phyloP scores from a whole-genome alignment of 1,284 basidiomycete species.

The Ceratobasidium papillatum region DNA sequence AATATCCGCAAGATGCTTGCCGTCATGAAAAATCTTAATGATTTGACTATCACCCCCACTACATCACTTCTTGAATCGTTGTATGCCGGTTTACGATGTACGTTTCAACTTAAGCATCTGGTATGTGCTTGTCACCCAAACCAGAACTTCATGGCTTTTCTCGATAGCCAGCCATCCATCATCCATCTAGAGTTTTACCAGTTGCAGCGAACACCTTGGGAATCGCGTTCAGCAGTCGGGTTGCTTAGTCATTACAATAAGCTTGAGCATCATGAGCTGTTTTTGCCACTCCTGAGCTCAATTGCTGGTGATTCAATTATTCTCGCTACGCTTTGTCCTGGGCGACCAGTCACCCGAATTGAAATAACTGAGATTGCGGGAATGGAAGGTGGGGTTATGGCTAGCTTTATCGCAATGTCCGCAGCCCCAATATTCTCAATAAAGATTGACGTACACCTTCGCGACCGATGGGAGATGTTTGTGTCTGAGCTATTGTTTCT shows the following conservation, averaged over 20 bases:
- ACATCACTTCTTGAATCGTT: background rate
- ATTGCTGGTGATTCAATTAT: background rate
- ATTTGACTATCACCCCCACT: background rate
- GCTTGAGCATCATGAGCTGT: background rate
- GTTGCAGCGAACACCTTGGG: background rate
- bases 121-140: conserved; percentile 1
- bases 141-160: background rate
- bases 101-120: background rate
- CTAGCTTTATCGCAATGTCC: background rate
- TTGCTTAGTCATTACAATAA: background rate
- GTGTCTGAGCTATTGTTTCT: background rate
- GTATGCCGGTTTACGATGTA: background rate
- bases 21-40: background rate
- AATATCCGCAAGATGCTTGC: background rate
- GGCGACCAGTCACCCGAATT: background rate
- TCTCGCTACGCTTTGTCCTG: conserved; percentile 5
- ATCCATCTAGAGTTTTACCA: background rate
- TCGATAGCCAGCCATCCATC: conserved; percentile 9
- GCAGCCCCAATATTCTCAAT: no score
- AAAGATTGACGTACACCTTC: background rate
- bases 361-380: background rate
- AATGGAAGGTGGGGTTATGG: background rate
- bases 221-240: background rate
- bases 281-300: background rate
- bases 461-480: background rate